phyloP scores from a whole-genome alignment of 2,329 filamentous ascomycete species.

The Nothophaeocryptopus gaeumannii region DNA sequence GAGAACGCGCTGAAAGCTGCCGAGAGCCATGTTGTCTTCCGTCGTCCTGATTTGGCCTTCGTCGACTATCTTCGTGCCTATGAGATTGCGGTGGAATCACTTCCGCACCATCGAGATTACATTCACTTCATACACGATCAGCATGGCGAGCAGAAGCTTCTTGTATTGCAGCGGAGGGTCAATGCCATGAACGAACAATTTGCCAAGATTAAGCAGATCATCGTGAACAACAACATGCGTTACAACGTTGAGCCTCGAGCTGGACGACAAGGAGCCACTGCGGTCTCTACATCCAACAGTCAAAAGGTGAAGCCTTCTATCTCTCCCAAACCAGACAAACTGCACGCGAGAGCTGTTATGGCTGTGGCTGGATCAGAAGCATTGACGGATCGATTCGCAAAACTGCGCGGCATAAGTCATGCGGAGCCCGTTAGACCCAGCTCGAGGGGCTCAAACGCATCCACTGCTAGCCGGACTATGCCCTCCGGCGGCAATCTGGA shows the following conservation, averaged over 20 bases:
- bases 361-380: slow-evolving; percentile 44
- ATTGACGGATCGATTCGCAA: slow-evolving; percentile 35
- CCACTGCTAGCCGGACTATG: slow-evolving; percentile 37
- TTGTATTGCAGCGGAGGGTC: slow-evolving; percentile 35
- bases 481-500: slow-evolving; percentile 32
- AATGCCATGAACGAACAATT: slow-evolving; percentile 41
- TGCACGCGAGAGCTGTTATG: slow-evolving; percentile 60
- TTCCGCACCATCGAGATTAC: slow-evolving; percentile 75
- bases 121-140: slow-evolving; percentile 54
- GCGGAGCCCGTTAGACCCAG: slow-evolving; percentile 22
- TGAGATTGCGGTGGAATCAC: slow-evolving; percentile 71
- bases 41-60: slow-evolving; percentile 70
- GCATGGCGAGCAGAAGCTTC: slow-evolving; percentile 50
- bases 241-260: slow-evolving; percentile 48
- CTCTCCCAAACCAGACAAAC: slow-evolving; percentile 62
- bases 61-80: slow-evolving; percentile 80
- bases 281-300: neutral
- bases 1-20: slow-evolving; percentile 49
- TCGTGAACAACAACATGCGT: slow-evolving; percentile 51
- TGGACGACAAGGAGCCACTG: slow-evolving; percentile 5
- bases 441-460: slow-evolving; percentile 30
- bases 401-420: slow-evolving; percentile 17
- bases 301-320: slow-evolving; percentile 31
- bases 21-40: slow-evolving; percentile 60
- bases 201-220: slow-evolving; percentile 49